phyloP scores from a whole-genome alignment of 768 basidiomycete species.

The Collybiopsis confluens region DNA sequence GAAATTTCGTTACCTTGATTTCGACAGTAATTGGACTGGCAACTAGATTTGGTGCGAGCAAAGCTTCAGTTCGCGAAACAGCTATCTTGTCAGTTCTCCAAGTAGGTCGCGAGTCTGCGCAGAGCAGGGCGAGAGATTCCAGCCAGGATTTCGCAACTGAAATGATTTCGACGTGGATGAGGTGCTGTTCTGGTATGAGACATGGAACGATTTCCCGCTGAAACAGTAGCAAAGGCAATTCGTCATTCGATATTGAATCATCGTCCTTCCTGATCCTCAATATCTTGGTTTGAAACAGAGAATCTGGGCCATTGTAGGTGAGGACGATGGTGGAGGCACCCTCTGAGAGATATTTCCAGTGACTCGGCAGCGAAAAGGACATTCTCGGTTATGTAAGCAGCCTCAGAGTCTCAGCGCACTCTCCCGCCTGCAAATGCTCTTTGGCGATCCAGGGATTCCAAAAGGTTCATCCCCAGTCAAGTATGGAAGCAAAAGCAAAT shows the following conservation, averaged over 20 bases:
- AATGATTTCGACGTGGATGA: constrained; percentile 56
- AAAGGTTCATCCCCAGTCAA: constrained; percentile 2
- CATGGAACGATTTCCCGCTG: constrained; percentile 59
- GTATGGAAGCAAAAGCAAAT: constrained; percentile 3
- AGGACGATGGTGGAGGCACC: constrained; percentile 92
- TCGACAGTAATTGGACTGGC: constrained; percentile 67
- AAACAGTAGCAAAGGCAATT: constrained; percentile 39
- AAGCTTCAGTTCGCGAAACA: constrained; percentile 43
- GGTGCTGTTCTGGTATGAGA: constrained; percentile 55
- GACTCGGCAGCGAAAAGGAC: too few species aligned
- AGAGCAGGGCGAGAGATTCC: constrained; percentile 38
- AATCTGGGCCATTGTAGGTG: constrained; percentile 61
- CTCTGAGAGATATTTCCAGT: constrained; percentile 89
- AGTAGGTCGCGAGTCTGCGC: constrained; percentile 50
- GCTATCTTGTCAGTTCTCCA: constrained; percentile 58
- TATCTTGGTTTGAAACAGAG: constrained; percentile 57
- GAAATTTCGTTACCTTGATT: constrained; percentile 66
- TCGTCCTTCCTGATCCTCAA: constrained; percentile 71
- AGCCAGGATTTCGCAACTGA: constrained; percentile 56
- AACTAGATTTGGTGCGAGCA: constrained; percentile 80
- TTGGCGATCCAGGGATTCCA: not conserved
- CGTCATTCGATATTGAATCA: constrained; percentile 20
- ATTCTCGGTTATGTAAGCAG: too few species aligned
- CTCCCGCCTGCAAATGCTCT: not conserved
- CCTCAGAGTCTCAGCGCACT: not conserved